Evolutionary conservation across 257 asterid genomes (phyloP), one percentile per base, ranked within the genome.

Genomic region (Solanum virginianum): DNA sequence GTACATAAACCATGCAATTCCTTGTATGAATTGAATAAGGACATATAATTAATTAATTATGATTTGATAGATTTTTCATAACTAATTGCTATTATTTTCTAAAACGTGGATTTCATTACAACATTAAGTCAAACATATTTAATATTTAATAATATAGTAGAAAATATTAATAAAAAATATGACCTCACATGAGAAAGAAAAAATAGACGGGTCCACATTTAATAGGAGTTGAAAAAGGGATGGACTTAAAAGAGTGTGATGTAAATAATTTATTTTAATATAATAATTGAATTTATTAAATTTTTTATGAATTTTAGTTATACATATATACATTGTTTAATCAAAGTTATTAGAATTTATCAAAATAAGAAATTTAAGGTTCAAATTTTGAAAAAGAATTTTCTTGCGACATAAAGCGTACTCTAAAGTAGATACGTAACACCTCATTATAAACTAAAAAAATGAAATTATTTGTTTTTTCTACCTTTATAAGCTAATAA

Each of bases 281-380:
- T 3, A 22, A 60, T 5, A 0, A 60, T n/a, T 1, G 0, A 20
- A 56, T 56, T 59, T 0, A 0, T 1, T 0, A 8, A 56, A 59
- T 4, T 4, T 20, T 9, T 1, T 59, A 1, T 20, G 0, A 59
- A 59, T 59, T 57, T 12, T 20, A 57, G 6, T 36, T 36, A 36
- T 36, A n/a, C 8, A 20, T 11, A 20, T 18, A 20, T 59, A 59
- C 1, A 59, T 4, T 36, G 24, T 24, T 26, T 26, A 18, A 13
- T 63, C 7, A 66, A 18, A 56, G 1, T 56, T 56, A 56, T 8
- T 18, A 18, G 4, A 7, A 7, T 66, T 16, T 32, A 1, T 7
- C 7, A 10, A 65, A 26, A 4, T 36, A 6, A 29, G 8, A 2
- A 56, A 56, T 56, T 3, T 17, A 3, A 7, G 1, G 4, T 56